Conservation (phyloP, 1,284 basidiomycete genomes). For the Cryptococcus sp. region DNA sequence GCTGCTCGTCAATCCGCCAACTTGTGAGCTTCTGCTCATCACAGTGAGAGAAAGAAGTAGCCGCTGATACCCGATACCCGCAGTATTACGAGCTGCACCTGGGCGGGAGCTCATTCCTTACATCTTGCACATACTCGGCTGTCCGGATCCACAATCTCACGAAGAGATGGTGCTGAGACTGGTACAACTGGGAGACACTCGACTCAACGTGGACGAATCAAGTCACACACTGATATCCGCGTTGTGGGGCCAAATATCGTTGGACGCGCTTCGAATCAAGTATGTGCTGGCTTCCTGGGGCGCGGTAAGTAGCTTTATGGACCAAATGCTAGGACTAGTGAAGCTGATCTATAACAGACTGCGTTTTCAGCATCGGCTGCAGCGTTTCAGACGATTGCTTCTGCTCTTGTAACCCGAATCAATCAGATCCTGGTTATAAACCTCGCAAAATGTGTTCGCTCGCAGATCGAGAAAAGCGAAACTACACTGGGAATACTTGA, state of each 20-base stretch:
- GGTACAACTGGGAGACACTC: not conserved
- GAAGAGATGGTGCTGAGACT: conserved; percentile 4
- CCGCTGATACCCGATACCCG: too few species aligned
- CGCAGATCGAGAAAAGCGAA: not conserved
- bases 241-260: conserved; percentile 7
- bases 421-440: not conserved
- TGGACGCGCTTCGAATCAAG: conserved; percentile 15
- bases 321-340: not conserved
- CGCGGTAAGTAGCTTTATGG: conserved; percentile 9
- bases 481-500: not conserved
- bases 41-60: too few species aligned
- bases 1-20: conserved; percentile 23
- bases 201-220: not conserved
- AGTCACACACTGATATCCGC: not conserved
- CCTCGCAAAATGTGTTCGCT: not conserved
- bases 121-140: conserved; percentile 19
- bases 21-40: not conserved
- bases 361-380: not conserved
- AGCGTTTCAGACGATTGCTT: not conserved
- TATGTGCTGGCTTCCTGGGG: conserved; percentile 19
- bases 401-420: not conserved
- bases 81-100: conserved; percentile 27
- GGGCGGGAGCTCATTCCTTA: conserved; percentile 24
- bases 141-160: not conserved
- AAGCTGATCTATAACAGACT: not conserved